phyloP scores from a whole-genome alignment of 331 rosid species.

The Ulmus americana region DNA sequence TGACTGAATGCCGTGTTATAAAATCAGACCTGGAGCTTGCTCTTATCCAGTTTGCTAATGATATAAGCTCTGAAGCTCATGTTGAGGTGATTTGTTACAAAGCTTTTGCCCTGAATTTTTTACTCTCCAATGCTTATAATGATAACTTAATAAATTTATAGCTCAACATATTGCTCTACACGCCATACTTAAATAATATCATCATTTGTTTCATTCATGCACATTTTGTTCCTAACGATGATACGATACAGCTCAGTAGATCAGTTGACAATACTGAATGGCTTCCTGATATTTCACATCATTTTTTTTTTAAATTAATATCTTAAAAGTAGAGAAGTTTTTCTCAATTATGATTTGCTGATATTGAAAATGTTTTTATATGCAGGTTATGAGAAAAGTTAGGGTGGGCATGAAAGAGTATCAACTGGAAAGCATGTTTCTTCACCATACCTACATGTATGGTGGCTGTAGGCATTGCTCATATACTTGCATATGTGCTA shows the following conservation, averaged over 20 bases:
- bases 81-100: slow-evolving; percentile 49
- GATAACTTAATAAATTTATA: neutral
- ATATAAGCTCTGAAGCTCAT: slow-evolving; percentile 91
- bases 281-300: neutral
- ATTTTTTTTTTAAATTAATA: neutral
- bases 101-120: neutral
- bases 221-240: neutral
- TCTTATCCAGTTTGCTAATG: slow-evolving; percentile 78
- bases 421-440: slow-evolving; percentile 85
- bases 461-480: slow-evolving; percentile 98
- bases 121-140: no score
- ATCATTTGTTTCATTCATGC: neutral
- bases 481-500: slow-evolving; percentile 85
- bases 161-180: slow-evolving; percentile 5
- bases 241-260: slow-evolving; percentile 3
- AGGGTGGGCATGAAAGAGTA: slow-evolving; percentile 86
- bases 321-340: neutral
- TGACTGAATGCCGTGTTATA: slow-evolving; percentile 80
- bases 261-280: neutral
- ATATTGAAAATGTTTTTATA: slow-evolving; percentile 6
- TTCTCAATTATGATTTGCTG: neutral
- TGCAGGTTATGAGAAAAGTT: slow-evolving; percentile 72
- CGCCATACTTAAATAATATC: neutral
- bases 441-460: slow-evolving; percentile 93
- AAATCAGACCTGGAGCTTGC: slow-evolving; percentile 78